phyloP scores from a whole-genome alignment of 2,329 filamentous ascomycete genomes.

The Cercospora citrullina region DNA sequence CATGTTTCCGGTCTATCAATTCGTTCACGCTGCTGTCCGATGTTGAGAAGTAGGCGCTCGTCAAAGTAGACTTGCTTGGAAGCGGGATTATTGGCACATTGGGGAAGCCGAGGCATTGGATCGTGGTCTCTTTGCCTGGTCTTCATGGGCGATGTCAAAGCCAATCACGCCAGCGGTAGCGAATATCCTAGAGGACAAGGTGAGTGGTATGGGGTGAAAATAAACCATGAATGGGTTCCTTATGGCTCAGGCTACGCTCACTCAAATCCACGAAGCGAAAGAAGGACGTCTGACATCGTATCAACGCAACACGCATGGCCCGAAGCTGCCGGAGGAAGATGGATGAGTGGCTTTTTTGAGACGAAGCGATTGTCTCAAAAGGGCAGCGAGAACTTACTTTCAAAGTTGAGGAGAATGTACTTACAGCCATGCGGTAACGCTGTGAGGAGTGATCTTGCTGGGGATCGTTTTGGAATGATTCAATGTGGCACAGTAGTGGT shows the following conservation, averaged over 20 bases:
- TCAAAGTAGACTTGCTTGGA: neutral
- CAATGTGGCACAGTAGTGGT: too few relatives aligned
- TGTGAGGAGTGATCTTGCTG: too few relatives aligned
- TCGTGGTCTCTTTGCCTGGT: neutral
- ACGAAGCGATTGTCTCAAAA: neutral
- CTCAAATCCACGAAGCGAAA: neutral
- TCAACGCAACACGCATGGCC: neutral
- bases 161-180: neutral
- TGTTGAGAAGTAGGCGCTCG: neutral
- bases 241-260: neutral
- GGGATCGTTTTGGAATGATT: too few relatives aligned
- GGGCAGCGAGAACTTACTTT: too few relatives aligned
- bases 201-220: neutral
- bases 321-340: neutral
- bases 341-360: neutral
- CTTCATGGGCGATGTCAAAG: neutral
- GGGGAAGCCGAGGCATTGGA: neutral
- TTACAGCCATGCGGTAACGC: too few relatives aligned
- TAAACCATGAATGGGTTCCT: neutral
- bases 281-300: neutral
- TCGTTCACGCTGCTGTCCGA: neutral
- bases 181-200: neutral
- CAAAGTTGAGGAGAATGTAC: too few relatives aligned
- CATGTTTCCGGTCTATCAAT: neutral
- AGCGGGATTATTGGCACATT: neutral